Evolutionary conservation across 169 alveolate genomes (phyloP).

Genomic region (Cryptosporidium ryanae): DNA sequence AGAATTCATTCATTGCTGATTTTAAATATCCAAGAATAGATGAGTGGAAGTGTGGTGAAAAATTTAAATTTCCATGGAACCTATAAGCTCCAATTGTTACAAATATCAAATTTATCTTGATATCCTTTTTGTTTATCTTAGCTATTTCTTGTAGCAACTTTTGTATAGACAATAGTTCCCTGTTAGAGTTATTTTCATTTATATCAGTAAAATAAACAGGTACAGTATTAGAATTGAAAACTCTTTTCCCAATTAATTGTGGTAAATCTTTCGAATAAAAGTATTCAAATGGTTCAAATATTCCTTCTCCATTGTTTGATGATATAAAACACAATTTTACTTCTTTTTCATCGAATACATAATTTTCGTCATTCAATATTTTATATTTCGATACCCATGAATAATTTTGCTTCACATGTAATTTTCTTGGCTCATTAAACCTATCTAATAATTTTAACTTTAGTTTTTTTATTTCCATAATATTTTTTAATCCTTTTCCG

Average conservation of each 20-base stretch:
- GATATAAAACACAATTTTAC: slow-evolving; percentile 16
- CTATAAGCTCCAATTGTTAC: slow-evolving; percentile 32
- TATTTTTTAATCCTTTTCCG: neutral
- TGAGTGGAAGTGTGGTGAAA: slow-evolving; percentile 55
- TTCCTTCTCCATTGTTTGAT: neutral
- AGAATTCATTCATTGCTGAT: slow-evolving; percentile 57
- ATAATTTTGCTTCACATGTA: slow-evolving; percentile 21
- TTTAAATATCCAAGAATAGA: slow-evolving; percentile 57
- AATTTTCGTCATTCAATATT: slow-evolving; percentile 4
- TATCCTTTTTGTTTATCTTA: neutral
- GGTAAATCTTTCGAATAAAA: neutral
- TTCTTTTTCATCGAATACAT: neutral
- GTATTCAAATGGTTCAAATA: slow-evolving; percentile 7
- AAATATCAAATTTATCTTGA: slow-evolving; percentile 10
- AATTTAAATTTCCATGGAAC: slow-evolving; percentile 9
- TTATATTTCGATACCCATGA: slow-evolving; percentile 33
- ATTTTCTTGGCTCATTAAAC: neutral
- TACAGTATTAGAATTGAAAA: slow-evolving; percentile 1
- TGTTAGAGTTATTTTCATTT: slow-evolving; percentile 32
- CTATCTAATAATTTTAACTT: slow-evolving; percentile 7
- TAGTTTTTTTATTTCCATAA: slow-evolving; percentile 1
- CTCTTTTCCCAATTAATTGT: slow-evolving; percentile 9
- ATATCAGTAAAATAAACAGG: slow-evolving; percentile 37
- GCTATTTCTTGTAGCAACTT: slow-evolving; percentile 12
- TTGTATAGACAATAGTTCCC: slow-evolving; percentile 20